A percentile compares a stretch with the other conserved stretches of the same genome.
These are phyloP conservation scores for Salix dunnii DNA, from an alignment of 345 rosid genomes.

Conservation along the genomic window DNA sequence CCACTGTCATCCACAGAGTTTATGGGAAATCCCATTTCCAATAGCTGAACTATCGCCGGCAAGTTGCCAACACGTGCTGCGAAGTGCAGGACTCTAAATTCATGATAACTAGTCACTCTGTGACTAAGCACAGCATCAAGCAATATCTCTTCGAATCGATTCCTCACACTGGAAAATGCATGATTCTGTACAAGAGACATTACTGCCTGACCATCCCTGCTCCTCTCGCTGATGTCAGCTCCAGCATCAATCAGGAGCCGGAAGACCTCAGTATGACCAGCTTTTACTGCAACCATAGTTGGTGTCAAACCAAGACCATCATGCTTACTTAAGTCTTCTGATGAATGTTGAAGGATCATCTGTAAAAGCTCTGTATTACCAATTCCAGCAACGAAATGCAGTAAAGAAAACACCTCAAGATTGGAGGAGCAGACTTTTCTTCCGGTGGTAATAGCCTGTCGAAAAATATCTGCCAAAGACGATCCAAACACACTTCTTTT, in stretches of 20 bases:
- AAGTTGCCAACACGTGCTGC: conserved; percentile 27
- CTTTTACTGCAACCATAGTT: conserved; percentile 13
- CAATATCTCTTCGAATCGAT: conserved; percentile 30
- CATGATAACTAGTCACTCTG: conserved; percentile 18
- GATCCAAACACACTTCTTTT: conserved; percentile 28
- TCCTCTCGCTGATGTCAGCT: conserved; percentile 27
- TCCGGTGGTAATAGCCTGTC: conserved; percentile 16
- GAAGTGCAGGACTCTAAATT: conserved; percentile 29
- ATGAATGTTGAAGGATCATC: conserved; percentile 9
- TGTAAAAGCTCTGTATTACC: conserved; percentile 28
- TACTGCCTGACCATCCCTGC: conserved; percentile 25
- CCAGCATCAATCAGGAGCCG: conserved; percentile 23
- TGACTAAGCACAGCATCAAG: conserved; percentile 24
- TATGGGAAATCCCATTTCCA: conserved; percentile 18
- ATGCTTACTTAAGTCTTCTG: conserved; percentile 19
- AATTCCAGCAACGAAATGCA: conserved; percentile 30
- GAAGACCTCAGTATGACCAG: conserved; percentile 31
- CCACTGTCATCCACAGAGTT: conserved; percentile 24
- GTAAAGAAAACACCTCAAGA: conserved; percentile 30
- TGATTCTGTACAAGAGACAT: conserved; percentile 16
- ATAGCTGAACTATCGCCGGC: conserved; percentile 21
- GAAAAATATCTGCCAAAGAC: conserved; percentile 18
- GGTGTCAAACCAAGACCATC: conserved; percentile 30
- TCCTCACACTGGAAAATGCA: conserved; percentile 17
- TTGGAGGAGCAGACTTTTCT: conserved; percentile 20